A percentile compares a stretch with the other conserved stretches of the same genome.
Evolutionary conservation across 306 rosid species (phyloP).

Genomic region (Pyrus pyrifolia): DNA sequence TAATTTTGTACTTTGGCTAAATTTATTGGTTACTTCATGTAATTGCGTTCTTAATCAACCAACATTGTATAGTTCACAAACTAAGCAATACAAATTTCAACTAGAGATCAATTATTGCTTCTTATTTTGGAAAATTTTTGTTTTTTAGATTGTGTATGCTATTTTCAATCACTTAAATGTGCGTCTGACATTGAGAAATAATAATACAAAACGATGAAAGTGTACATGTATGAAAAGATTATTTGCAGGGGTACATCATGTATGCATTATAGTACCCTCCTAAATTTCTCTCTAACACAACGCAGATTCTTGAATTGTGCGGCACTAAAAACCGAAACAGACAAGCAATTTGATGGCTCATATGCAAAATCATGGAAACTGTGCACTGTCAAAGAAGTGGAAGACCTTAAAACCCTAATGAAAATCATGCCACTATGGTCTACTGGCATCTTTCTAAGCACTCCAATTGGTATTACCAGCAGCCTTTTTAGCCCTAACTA

Average conservation of each 20-base stretch:
- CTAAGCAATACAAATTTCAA: background rate
- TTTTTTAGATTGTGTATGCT: background rate
- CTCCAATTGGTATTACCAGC: background rate
- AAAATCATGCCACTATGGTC: slow-evolving; percentile 30
- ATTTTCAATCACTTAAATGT: background rate
- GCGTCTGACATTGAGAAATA: background rate
- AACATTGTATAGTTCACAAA: background rate
- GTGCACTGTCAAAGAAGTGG: slow-evolving; percentile 29
- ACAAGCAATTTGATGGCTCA: background rate
- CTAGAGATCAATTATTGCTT: background rate
- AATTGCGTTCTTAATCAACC: background rate
- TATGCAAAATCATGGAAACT: slow-evolving; percentile 23
- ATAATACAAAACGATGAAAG: background rate
- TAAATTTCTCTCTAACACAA: too few relatives aligned
- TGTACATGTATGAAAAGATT: background rate
- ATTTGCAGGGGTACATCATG: background rate
- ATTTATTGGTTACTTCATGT: background rate
- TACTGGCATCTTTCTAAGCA: slow-evolving; percentile 15
- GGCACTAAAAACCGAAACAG: slow-evolving; percentile 16
- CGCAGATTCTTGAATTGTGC: slow-evolving; percentile 23
- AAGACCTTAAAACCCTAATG: slow-evolving; percentile 23
- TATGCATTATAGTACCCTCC: background rate
- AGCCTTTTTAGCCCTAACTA: slow-evolving; percentile 21
- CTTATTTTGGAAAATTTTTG: background rate
- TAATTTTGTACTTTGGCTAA: background rate